Conservation (phyloP, 1,284 basidiomycete genomes). For the Mycosarcoma mackinlayi region DNA sequence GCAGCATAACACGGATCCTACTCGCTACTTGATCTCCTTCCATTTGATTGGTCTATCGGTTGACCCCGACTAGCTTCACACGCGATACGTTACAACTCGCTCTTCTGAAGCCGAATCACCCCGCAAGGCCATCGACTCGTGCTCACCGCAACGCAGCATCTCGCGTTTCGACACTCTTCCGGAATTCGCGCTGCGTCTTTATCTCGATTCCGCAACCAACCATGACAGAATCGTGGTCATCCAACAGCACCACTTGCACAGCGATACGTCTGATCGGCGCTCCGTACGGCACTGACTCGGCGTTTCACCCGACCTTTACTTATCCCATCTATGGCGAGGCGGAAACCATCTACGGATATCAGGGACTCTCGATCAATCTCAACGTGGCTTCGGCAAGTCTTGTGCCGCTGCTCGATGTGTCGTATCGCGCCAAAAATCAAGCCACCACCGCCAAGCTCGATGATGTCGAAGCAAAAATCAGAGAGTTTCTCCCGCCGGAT, state of each 20-base stretch:
- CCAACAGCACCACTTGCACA: constrained; percentile 57
- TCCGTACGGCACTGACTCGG: constrained; percentile 31
- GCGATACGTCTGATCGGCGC: constrained; percentile 54
- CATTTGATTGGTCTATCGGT: no score
- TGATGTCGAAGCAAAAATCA: constrained; percentile 83
- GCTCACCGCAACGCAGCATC: no score
- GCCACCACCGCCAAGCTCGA: constrained; percentile 77
- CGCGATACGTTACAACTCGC: no score
- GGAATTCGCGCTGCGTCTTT: no score
- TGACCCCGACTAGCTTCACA: no score
- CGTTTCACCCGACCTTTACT: constrained; percentile 63
- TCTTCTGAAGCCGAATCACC: no score
- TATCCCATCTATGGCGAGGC: constrained; percentile 82
- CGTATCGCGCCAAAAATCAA: constrained; percentile 61
- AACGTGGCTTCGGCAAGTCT: constrained; percentile 88
- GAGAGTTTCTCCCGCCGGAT: constrained; percentile 81
- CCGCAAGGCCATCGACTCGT: no score
- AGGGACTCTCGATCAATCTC: constrained; percentile 74
- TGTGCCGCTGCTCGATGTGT: constrained; percentile 68
- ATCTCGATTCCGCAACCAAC: not conserved
- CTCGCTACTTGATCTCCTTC: no score
- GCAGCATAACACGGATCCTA: no score
- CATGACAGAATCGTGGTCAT: constrained; percentile 56
- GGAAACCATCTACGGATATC: constrained; percentile 95
- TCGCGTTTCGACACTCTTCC: no score